Evolutionary conservation across 1,139 yeast genomes (phyloP).

Genomic region (Candida freyschussii): DNA sequence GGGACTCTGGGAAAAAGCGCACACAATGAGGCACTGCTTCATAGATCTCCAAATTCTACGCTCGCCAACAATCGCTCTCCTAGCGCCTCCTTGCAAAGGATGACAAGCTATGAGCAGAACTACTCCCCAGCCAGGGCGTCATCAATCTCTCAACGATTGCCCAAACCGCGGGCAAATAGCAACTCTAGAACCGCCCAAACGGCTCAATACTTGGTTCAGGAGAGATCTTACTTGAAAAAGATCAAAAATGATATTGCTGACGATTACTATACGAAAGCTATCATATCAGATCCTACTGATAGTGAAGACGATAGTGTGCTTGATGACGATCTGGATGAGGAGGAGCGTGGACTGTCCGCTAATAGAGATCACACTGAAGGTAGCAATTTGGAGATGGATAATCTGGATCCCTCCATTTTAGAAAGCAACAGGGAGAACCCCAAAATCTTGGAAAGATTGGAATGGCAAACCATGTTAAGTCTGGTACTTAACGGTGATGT

Average conservation of each 20-base stretch:
- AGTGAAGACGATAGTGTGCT: slow-evolving; percentile 27
- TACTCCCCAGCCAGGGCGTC: slow-evolving; percentile 25
- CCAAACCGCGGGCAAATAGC: slow-evolving; percentile 20
- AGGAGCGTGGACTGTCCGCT: slow-evolving; percentile 9
- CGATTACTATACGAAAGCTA: slow-evolving; percentile 66
- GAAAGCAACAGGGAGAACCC: slow-evolving; percentile 40
- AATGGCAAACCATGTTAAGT: slow-evolving; percentile 94
- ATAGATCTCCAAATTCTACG: slow-evolving; percentile 22
- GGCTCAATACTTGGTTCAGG: slow-evolving; percentile 45
- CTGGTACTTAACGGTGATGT: slow-evolving; percentile 94
- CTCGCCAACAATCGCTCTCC: slow-evolving; percentile 17
- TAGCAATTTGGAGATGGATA: slow-evolving; percentile 25
- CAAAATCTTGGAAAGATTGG: slow-evolving; percentile 71
- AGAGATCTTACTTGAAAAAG: slow-evolving; percentile 60
- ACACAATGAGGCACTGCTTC: slow-evolving; percentile 10
- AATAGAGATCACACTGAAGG: slow-evolving; percentile 12
- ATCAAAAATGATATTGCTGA: slow-evolving; percentile 61
- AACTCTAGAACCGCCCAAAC: slow-evolving; percentile 15
- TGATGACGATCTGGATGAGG: slow-evolving; percentile 19
- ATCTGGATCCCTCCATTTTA: slow-evolving; percentile 19
- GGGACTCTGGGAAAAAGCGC: slow-evolving; percentile 4
- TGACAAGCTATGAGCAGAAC: slow-evolving; percentile 15
- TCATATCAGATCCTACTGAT: slow-evolving; percentile 33
- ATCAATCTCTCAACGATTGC: slow-evolving; percentile 17
- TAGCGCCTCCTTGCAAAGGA: slow-evolving; percentile 15